Conservation (phyloP, 208 protist genomes). For the Tritrichomonas musculus region DNA sequence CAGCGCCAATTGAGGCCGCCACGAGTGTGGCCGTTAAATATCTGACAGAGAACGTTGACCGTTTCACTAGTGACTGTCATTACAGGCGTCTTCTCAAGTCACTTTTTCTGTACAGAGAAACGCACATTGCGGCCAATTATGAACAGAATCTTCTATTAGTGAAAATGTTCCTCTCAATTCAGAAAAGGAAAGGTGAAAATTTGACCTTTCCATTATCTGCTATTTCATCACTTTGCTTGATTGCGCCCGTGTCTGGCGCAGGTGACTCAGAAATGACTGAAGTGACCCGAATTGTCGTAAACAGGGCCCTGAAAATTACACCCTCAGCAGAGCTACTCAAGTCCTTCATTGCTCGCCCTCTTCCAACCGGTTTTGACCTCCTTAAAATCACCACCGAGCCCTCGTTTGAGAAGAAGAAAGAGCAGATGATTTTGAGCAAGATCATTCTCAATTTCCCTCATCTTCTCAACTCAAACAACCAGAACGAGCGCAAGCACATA, state of each 20-base stretch:
- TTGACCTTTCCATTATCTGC: neutral
- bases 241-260: neutral
- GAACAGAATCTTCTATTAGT: no score
- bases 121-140: no score
- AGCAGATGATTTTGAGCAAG: neutral
- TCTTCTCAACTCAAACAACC: neutral
- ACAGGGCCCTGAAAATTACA: neutral
- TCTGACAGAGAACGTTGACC: no score
- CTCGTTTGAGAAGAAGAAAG: neutral
- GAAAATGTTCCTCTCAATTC: no score
- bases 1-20: no score
- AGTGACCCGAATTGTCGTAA: neutral
- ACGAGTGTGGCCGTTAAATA: no score
- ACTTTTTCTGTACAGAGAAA: no score
- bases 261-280: no score
- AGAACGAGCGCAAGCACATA: neutral
- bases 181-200: no score
- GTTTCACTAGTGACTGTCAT: no score
- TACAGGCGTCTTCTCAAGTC: no score
- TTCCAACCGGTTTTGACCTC: neutral
- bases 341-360: neutral
- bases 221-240: neutral
- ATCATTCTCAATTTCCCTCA: neutral
- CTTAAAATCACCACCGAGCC: neutral
- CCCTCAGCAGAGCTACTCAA: neutral